Evolutionary conservation across 306 rosid species (phyloP), one percentile per base, ranked within the genome.

Genomic region (Castanopsis chinensis): DNA sequence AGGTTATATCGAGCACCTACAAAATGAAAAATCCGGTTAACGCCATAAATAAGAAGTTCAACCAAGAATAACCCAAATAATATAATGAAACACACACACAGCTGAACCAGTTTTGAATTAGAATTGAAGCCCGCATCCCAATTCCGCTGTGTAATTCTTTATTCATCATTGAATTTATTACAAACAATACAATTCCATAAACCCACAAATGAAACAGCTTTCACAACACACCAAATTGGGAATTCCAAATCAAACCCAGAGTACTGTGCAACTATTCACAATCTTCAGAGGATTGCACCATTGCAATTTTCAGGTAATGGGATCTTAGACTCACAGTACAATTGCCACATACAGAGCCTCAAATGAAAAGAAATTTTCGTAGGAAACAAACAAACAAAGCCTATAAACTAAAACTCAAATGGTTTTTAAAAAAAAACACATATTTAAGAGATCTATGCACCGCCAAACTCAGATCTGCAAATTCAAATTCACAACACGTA

Each of bases 1-100:
- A 74, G 32, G 30, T 53, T 52, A 33, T 68, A 75, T 37, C 43
- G n/a, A 65, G 35, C 72, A 71, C 83, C 83, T 75, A 49, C 10
- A 71, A 79, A 20, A 67, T 30, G 6, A 72, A n/a, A 75, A 17
- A 61, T 53, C 17, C 18, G 4, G 55, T 35, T 41, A 41, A 69
- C 8, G 19, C 56, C 20, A 17, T 11, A 63, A 78, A 64, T 27
- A 63, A 71, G 4, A 10, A 11, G 43, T 37, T 37, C 52, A 45
- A 45, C 52, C 57, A 59, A 58, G 69, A 41, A 76, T 4, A 49
- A 74, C 6, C 58, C 21, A 30, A 57, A 41, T 21, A 5, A 43
- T 69, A 63, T n/a, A 1, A 37, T 20, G 52, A 45, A 9, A 45
- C 15, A 45, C 52, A 55, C 30, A 3, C 56, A 21, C 18, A 15